Base-by-base conservation (phyloP, 495 filamentous ascomycete genomes). In the Tuber indicum region DNA sequence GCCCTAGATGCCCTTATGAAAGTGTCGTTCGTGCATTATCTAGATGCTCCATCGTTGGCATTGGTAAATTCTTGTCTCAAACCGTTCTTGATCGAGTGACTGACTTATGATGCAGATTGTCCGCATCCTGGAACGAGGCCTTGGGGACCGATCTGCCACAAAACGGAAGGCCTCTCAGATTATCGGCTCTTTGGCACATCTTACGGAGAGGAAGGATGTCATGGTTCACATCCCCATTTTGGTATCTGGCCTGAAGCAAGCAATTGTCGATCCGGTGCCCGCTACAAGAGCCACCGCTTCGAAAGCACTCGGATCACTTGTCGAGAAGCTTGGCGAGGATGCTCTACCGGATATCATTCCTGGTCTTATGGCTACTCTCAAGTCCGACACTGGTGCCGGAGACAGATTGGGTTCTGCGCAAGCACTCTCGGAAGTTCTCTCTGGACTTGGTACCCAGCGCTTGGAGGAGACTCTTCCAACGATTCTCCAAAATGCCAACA, bases 291-390 rank as follows among this genome's bases (percentile, higher is more conserved):
- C 96, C 2, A 99, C 96, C 1, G 95, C 94, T 47, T 98, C 96
- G 39, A 97, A 97, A 83, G 96, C 96, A 46, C 88, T 99, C 43
- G 96, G 96, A 70, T 98, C 96, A 0, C 87, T 97, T 16, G 91
- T 98, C 71, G 96, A 99, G 86, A 98, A 98, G 85, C 90, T 99
- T 74, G 96, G 96, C 84, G 96, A 99, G 84, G 96, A 99, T 84
- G 92, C 96, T 72, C 87, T 99, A 72, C 96, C 96, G 43, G 96
- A 99, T 84, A 93, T 99, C 72, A 98, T 99, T 76, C 96, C 96
- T 47, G 94, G 94, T 80, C 91, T 99, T 77, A 99, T 98, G 96
- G 87, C 92, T 79, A 97, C 94, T 19, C 91, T 99, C 85, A 98
- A 97, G 84, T 97, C 96, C 23, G 96, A 99, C 79, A 95, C 94